Evolutionary conservation across 495 filamentous ascomycete genomes (phyloP).

Genomic region (Bacidia gigantensis): DNA sequence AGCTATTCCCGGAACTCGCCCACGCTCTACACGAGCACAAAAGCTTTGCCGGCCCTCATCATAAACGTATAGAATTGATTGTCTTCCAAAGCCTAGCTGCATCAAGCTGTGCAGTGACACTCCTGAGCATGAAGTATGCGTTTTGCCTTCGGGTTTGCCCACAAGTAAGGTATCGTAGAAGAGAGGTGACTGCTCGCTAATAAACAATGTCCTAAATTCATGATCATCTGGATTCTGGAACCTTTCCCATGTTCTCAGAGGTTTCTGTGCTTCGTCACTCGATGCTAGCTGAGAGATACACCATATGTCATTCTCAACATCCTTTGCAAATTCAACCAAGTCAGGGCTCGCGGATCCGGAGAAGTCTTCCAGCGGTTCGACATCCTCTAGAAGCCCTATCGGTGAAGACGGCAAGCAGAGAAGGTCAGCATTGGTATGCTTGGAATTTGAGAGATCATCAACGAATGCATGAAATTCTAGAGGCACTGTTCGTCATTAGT

Average conservation of each 20-base stretch:
- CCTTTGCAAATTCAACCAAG: constrained; percentile 14
- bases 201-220: constrained; percentile 43
- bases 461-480: too few relatives aligned
- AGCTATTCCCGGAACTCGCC: constrained; percentile 60
- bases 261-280: constrained; percentile 15
- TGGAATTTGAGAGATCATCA: too few relatives aligned
- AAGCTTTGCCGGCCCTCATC: constrained; percentile 45
- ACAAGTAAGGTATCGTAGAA: constrained; percentile 58
- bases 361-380: constrained; percentile 9
- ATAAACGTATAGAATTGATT: constrained; percentile 66
- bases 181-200: constrained; percentile 62
- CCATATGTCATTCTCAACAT: constrained; percentile 43
- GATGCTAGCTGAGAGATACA: constrained; percentile 20
- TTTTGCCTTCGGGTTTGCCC: background rate
- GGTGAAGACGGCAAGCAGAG: too few relatives aligned
- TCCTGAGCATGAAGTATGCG: constrained; percentile 13
- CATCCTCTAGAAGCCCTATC: constrained; percentile 15
- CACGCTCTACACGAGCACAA: constrained; percentile 34
- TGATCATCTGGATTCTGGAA: constrained; percentile 35
- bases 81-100: constrained; percentile 64
- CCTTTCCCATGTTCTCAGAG: constrained; percentile 59
- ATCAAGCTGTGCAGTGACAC: constrained; percentile 30
- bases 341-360: constrained; percentile 8
- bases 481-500: too few relatives aligned
- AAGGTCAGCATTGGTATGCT: too few relatives aligned